Percentiles rank a stretch among this genome's conserved stretches.
Conservation (phyloP, 305 asterid species). For the Fraxinus sp. region DNA sequence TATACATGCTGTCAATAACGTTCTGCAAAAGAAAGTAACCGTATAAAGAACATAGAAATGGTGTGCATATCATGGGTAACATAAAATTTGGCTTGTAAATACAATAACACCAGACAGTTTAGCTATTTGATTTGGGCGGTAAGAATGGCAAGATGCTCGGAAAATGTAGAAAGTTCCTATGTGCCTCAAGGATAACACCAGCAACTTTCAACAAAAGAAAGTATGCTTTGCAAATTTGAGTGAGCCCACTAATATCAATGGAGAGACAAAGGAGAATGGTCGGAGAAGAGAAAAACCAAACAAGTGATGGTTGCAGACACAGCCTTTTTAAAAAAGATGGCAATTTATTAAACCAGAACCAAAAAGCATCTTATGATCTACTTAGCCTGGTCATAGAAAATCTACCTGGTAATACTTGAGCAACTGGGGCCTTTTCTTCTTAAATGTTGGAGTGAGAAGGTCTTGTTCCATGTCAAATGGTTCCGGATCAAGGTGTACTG, state of each 20-base stretch:
- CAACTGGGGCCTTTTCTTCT: conserved; percentile 89
- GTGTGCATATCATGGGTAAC: background rate
- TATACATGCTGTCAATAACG: conserved; percentile 70
- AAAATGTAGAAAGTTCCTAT: background rate
- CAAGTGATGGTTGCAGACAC: background rate
- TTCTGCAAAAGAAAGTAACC: conserved; percentile 41
- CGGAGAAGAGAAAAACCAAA: background rate
- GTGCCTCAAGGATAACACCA: background rate
- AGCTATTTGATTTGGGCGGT: background rate
- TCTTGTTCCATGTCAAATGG: conserved; percentile 92
- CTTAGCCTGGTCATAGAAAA: conserved; percentile 1
- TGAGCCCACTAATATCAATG: background rate
- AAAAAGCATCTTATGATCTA: background rate
- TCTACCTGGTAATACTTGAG: conserved; percentile 82
- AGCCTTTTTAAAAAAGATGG: background rate
- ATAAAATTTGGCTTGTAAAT: background rate
- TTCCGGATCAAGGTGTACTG: conserved; percentile 81
- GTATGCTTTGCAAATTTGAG: background rate
- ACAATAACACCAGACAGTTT: background rate
- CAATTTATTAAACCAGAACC: background rate
- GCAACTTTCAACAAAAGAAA: background rate
- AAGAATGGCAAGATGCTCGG: background rate
- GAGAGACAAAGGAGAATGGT: background rate
- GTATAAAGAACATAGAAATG: background rate
- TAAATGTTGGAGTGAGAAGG: conserved; percentile 88